Conservation (phyloP, 805 yeast genomes). For the Saccharomycopsis sp. region DNA sequence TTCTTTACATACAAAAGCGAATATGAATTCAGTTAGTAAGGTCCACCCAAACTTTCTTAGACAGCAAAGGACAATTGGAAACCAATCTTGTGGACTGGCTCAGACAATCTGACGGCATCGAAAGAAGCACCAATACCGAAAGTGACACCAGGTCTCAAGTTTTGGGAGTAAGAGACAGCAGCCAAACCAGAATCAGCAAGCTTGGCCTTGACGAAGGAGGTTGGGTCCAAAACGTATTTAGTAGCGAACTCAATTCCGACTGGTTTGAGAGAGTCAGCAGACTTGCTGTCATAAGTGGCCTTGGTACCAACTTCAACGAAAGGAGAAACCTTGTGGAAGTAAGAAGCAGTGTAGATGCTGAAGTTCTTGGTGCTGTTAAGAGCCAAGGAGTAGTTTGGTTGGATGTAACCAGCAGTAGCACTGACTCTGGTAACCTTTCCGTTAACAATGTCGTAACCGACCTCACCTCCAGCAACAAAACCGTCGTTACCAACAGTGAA, state of each 20-base stretch:
- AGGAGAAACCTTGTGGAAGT: slow-evolving; percentile 93
- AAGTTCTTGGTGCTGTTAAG: slow-evolving; percentile 78
- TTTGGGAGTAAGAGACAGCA: slow-evolving; percentile 90
- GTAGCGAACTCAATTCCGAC: slow-evolving; percentile 95
- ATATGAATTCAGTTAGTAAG: neutral
- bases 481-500: slow-evolving; percentile 93
- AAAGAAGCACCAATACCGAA: slow-evolving; percentile 95
- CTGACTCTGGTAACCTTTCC: slow-evolving; percentile 93
- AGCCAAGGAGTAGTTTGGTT: slow-evolving; percentile 71
- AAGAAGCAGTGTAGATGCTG: slow-evolving; percentile 86
- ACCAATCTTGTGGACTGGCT: slow-evolving; percentile 98
- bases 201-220: slow-evolving; percentile 94
- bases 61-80: slow-evolving; percentile 90
- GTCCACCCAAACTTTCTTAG: slow-evolving; percentile 32
- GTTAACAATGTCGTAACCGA: slow-evolving; percentile 89
- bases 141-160: slow-evolving; percentile 91
- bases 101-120: slow-evolving; percentile 88
- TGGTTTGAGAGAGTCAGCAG: slow-evolving; percentile 60
- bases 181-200: slow-evolving; percentile 94
- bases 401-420: slow-evolving; percentile 88
- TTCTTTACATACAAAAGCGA: neutral
- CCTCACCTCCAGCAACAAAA: slow-evolving; percentile 93
- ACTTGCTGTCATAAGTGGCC: slow-evolving; percentile 82
- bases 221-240: slow-evolving; percentile 81
- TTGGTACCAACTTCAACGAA: slow-evolving; percentile 95